Conservation (phyloP, 495 filamentous ascomycete genomes). For the Niebla homalea region DNA sequence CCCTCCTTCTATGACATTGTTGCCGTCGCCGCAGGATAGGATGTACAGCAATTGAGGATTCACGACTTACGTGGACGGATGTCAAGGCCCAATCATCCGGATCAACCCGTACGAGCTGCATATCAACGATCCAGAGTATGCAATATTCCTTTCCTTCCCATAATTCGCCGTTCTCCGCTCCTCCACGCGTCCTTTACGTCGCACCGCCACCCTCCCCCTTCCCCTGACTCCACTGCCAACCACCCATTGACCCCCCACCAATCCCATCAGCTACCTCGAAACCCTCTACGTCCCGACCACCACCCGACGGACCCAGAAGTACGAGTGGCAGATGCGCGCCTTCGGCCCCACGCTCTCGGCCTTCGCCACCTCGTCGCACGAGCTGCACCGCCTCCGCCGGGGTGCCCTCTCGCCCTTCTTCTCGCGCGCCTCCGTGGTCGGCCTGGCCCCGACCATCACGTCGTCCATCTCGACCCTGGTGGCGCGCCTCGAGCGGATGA, state of each 20-base stretch:
- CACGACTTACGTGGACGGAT: background rate
- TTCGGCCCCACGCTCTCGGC: conserved; percentile 19
- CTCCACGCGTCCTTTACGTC: too few species aligned
- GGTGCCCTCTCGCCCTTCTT: conserved; percentile 29
- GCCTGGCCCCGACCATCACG: conserved; percentile 12
- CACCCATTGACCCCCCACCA: conserved; percentile 29
- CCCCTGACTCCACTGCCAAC: background rate
- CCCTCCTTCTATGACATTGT: background rate
- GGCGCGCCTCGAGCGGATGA: background rate
- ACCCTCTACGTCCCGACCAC: conserved; percentile 28
- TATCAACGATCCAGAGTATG: conserved; percentile 34
- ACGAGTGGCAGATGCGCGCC: conserved; percentile 17
- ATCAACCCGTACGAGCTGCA: conserved; percentile 45
- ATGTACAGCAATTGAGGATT: too few species aligned
- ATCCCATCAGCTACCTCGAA: conserved; percentile 33
- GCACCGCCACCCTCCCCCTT: too few species aligned
- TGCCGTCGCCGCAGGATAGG: background rate
- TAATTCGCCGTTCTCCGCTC: too few species aligned
- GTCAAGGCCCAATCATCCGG: conserved; percentile 41
- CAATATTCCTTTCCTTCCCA: too few species aligned
- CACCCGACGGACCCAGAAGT: conserved; percentile 19
- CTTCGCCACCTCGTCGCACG: conserved; percentile 20
- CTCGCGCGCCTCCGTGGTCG: conserved; percentile 12
- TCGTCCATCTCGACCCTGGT: conserved; percentile 6
- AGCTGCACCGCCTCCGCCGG: conserved; percentile 22